Conservation (phyloP, 2,329 filamentous ascomycete genomes). For the Chaetothyriales sp. region DNA sequence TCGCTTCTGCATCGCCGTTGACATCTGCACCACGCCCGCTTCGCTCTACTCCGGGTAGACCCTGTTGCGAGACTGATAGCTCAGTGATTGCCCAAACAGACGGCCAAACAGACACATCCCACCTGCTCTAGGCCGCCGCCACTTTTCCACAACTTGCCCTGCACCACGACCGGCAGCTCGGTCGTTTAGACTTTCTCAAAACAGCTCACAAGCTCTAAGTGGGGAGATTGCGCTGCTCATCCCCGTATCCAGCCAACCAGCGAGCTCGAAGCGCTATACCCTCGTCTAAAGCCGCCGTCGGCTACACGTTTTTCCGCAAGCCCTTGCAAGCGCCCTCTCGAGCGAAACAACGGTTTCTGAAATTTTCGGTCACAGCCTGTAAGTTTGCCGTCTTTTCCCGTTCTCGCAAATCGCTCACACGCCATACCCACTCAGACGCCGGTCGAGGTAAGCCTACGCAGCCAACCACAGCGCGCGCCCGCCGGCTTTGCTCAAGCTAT, state of each 20-base stretch:
- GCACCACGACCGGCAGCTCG: background rate
- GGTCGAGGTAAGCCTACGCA: slow-evolving; percentile 21
- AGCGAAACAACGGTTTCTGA: background rate
- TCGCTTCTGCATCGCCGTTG: background rate
- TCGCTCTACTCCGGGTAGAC: background rate
- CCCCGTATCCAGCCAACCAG: background rate
- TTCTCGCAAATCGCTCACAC: slow-evolving; percentile 19
- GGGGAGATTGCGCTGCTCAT: background rate
- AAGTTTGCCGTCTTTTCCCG: slow-evolving; percentile 3
- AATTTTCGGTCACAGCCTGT: background rate
- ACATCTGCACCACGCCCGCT: background rate
- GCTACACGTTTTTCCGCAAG: background rate
- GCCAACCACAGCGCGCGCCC: slow-evolving; percentile 15
- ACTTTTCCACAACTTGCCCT: background rate
- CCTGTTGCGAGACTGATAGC: background rate
- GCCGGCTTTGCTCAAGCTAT: slow-evolving; percentile 18
- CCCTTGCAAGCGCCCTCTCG: background rate
- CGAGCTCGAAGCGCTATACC: background rate
- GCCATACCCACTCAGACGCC: slow-evolving; percentile 18
- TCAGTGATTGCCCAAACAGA: no score
- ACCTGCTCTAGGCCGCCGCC: background rate
- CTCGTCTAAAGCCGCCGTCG: background rate
- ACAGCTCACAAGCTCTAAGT: background rate
- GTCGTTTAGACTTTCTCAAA: background rate
- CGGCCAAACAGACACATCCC: no score